A percentile compares a stretch with the other conserved stretches of the same genome.
These are phyloP conservation scores for Thamnidium elegans DNA, from an alignment of 192 early-diverging fungal species.

Conservation along the genomic window DNA sequence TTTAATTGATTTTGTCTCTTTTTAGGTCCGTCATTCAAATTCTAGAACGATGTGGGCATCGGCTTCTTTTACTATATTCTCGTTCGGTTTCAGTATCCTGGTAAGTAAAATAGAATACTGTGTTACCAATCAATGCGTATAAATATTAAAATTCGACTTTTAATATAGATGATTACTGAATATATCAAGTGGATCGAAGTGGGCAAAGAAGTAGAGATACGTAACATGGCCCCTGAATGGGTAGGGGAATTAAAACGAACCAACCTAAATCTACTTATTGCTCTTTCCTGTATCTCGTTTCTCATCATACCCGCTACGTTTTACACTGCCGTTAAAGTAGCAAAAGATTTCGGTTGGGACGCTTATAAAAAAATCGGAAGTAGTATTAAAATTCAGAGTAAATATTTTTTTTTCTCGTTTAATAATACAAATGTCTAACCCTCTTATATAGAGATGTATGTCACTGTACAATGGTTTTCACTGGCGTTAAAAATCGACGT, in stretches of 20 bases:
- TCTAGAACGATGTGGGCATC: constrained; percentile 1
- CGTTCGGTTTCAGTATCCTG: constrained; percentile 1
- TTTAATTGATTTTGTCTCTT: neutral
- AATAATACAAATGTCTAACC: neutral
- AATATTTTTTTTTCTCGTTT: neutral
- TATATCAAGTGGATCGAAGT: neutral
- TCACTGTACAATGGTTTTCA: constrained; percentile 14
- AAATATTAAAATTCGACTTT: neutral
- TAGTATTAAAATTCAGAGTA: constrained; percentile 1
- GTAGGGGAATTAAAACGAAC: neutral
- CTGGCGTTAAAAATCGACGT: constrained; percentile 17
- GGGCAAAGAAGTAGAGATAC: neutral
- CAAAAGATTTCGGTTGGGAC: constrained; percentile 1
- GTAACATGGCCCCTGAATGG: too few species aligned
- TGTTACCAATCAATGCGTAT: too few species aligned
- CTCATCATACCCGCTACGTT: neutral
- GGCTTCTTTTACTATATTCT: neutral
- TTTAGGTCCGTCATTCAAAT: neutral
- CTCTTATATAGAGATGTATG: constrained; percentile 4
- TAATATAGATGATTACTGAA: neutral
- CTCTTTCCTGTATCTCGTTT: neutral
- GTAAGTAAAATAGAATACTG: neutral
- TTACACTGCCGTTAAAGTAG: neutral
- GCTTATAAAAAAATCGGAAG: constrained; percentile 11
- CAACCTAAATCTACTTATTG: neutral